Base-by-base conservation (phyloP, 768 basidiomycete species). In the Megacollybia marginata region DNA sequence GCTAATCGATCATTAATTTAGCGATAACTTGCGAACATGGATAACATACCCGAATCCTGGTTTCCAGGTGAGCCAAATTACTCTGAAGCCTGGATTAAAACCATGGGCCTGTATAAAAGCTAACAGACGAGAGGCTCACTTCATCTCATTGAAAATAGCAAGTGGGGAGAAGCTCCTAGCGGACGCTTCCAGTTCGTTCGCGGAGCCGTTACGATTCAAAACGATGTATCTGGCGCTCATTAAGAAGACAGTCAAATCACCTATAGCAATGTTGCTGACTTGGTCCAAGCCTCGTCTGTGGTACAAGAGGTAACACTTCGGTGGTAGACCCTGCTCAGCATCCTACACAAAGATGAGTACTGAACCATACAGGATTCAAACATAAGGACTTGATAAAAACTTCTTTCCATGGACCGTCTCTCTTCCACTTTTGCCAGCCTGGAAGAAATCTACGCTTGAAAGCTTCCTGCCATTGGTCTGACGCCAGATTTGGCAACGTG, bases 281-380 rank as follows among this genome's bases (percentile, higher is more conserved):
- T 88, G 45, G 88, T 90, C 88, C 89, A 92, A 18, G 86, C 70
- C 65, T 92, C 90, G 56, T 88, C 85, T 7, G 78, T 63, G 18
- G 88, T 88, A 59, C 88, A 91, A n/a, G 74, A 72, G 3, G 80
- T 79, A 35, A 68, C 71, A 58, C 73, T 76, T 48, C 87, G 78
- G 60, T 91, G 89, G 76, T 79, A 83, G 35, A 85, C 70, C 32
- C 83, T 72, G 59, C 77, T 71, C 47, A 90, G 64, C 33, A 77
- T 59, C 59, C 88, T 89, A 48, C 43, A 54, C 23, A 28, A 43
- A 49, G 23, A 16, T 49, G 38, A 18, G 50, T 52, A 36, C 53
- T 50, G 46, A 58, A 51, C 42, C 48, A 46, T 46, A 1, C 45
- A 42, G 44, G 46, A 47, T 42, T 20, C 40, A 40, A 33, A 49